Base-by-base conservation (phyloP, 805 yeast species). In the Candida quercuum region DNA sequence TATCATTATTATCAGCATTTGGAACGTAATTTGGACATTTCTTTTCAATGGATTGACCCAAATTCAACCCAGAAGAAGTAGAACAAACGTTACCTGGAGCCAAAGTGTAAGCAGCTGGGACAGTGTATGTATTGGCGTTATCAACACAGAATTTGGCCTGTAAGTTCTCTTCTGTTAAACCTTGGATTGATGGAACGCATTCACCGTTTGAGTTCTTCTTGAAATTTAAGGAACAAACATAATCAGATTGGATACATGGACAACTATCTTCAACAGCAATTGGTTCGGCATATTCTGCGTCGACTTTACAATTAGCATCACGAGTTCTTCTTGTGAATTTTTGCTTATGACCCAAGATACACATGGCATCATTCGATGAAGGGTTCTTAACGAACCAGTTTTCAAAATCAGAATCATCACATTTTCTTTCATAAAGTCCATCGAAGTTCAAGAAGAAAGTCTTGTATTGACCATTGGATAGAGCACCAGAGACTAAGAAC, bases 311-410 rank as follows among this genome's bases (percentile, higher is more conserved):
- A 41, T 76, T 53, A 1, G 89, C 73, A 32, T 70, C 74, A 32
- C 67, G 67, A 49, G 78, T 79, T 63, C 94, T 76, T 57, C 95
- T 71, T 32, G 47, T 55, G 52, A 76, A 80, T 43, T 66, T 72
- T 49, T 81, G 85, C 44, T 65, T 71, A 40, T 76, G 82, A 7
- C 96, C 96, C 61, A 71, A 66, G 15, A 84, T 64, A 64, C 95
- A 86, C 43, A 43, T 45, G 38, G 59, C 69, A 42, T 45, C 60
- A 17, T 43, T 43, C 5, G 53, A 46, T 3, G 27, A 28, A 22
- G 51, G 42, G 13, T 51, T 45, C 26, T 83, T 66, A 1, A 85
- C 80, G 38, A 64, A 66, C 69, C 85, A 73, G 11, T 67, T 71
- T 57, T 86, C 95, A 47, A 78, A 71, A 56, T 86, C 95, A 2